Evolutionary conservation across 345 rosid genomes (phyloP), one percentile per base, ranked within the genome.

Genomic region (Corchorus capsularis): DNA sequence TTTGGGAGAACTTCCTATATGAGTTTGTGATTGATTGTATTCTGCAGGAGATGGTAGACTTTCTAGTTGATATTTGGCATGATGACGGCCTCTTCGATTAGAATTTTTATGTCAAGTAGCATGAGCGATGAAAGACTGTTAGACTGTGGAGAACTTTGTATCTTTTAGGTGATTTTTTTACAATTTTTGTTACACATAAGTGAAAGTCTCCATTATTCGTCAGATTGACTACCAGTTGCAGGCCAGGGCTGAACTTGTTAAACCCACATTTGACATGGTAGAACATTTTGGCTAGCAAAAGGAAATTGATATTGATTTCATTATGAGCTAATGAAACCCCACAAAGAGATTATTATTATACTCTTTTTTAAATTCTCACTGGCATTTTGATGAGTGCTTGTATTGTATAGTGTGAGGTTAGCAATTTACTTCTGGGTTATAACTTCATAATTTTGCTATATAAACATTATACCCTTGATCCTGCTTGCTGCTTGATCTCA

Each of bases 21-120:
- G 50, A 15, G 20, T 74, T 67, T 54, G 34, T 62, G 63, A 19
- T 35, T 55, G 17, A 22, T 78, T 78, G 75, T 15, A 32, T 78
- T 73, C 39, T 78, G 88, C 89, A 94, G 96, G 98, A 94, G 82
- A 94, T 92, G 97, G 98, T 92, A 54, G 97, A 92, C 83, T 94
- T 94, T 68, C 79, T 94, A 78, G 96, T 94, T 17, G 98, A 94
- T 82, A 90, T 94, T 35, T 94, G 98, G 97, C 89, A 90, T 0
- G 89, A 84, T 27, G 96, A 94, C 81, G 94, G 97, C 63, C 93
- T 94, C 63, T 91, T 83, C 27, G 98, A 94, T 82, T 91, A 90
- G 87, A 59, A 1, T 39, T 6, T 39, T 6, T 39, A 39, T 39
- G 13, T 55, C 7, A 6, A 77, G 65, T 49, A 65, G 67, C 53